These are phyloP conservation scores for Millerago galiae DNA, from an alignment of 805 yeast genomes.

Conservation along the genomic window DNA sequence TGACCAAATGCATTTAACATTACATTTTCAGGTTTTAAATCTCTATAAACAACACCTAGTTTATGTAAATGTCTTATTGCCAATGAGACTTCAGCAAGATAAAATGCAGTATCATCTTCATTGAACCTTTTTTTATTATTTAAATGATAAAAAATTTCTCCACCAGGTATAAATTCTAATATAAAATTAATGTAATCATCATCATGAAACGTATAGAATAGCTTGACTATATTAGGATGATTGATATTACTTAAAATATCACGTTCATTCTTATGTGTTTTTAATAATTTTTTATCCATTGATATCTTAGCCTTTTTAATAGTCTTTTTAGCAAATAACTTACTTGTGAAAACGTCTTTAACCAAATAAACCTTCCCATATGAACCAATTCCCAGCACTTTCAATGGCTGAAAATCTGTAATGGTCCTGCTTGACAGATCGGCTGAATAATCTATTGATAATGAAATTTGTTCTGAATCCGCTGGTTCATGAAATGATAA, in stretches of 20 bases:
- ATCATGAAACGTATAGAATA: constrained; percentile 82
- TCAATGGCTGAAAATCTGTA: constrained; percentile 60
- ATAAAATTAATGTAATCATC: constrained; percentile 65
- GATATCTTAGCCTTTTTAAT: constrained; percentile 74
- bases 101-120: constrained; percentile 68
- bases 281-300: constrained; percentile 44
- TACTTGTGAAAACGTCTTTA: constrained; percentile 50
- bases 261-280: constrained; percentile 72
- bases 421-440: constrained; percentile 17
- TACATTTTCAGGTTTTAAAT: constrained; percentile 86
- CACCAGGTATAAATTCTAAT: constrained; percentile 83
- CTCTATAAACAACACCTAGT: constrained; percentile 81
- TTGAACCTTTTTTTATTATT: constrained; percentile 33
- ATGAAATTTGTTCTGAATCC: constrained; percentile 10
- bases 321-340: constrained; percentile 80
- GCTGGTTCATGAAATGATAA: constrained; percentile 13
- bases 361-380: constrained; percentile 84
- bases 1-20: constrained; percentile 73
- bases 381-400: constrained; percentile 79
- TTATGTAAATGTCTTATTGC: constrained; percentile 73
- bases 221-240: constrained; percentile 77
- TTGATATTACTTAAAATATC: constrained; percentile 63
- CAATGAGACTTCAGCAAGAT: constrained; percentile 73
- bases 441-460: constrained; percentile 11
- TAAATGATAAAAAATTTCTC: constrained; percentile 58